Conservation (phyloP, 2,329 filamentous ascomycete genomes). For the Apiospora hydei region DNA sequence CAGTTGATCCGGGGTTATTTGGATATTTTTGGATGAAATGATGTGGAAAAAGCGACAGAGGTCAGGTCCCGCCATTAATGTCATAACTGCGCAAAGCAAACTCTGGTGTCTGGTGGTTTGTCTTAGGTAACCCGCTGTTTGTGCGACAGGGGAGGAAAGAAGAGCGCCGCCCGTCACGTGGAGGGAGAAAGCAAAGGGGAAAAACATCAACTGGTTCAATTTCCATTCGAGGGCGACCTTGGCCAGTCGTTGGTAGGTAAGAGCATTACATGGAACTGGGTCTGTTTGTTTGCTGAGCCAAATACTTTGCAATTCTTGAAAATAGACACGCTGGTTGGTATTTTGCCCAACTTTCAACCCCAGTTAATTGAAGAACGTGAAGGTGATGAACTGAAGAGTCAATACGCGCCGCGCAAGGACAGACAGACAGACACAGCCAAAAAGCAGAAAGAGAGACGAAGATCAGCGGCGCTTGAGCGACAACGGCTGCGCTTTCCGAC, state of each 20-base stretch:
- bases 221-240: not conserved
- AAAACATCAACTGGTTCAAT: not conserved
- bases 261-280: not conserved
- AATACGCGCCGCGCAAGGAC: not conserved
- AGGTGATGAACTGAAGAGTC: not conserved
- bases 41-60: not conserved
- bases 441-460: not conserved
- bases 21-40: conserved; percentile 5
- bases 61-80: too few species aligned
- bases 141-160: not conserved
- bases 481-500: not conserved
- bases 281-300: not conserved
- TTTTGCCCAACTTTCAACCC: not conserved
- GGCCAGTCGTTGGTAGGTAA: not conserved
- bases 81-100: not conserved
- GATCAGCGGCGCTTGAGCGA: conserved; percentile 8
- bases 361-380: not conserved
- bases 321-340: not conserved
- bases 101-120: not conserved
- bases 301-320: not conserved
- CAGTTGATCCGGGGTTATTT: not conserved
- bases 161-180: not conserved
- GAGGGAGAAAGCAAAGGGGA: not conserved
- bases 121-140: not conserved
- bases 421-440: not conserved